A percentile compares a stretch with the other conserved stretches of the same genome.
These are phyloP conservation scores for Carpinus fangiana DNA, from an alignment of 306 rosid species.

Conservation along the genomic window DNA sequence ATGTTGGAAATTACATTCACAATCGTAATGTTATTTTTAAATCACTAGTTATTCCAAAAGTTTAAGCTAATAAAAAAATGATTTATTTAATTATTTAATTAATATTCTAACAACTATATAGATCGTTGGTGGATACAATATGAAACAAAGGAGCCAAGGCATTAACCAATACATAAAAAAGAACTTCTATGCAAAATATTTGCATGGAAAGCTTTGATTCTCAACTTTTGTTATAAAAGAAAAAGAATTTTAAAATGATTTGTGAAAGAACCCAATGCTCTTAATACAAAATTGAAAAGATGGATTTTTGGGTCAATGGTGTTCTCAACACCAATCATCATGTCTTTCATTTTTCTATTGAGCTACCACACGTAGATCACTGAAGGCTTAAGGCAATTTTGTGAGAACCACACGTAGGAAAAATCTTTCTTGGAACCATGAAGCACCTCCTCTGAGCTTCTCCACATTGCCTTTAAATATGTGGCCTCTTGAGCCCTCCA, in stretches of 20 bases:
- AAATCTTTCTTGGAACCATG: neutral
- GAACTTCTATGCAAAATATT: too few species aligned
- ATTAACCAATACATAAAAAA: too few species aligned
- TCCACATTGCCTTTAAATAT: neutral
- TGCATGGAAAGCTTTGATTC: too few species aligned
- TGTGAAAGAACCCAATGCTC: neutral
- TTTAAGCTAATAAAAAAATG: too few species aligned
- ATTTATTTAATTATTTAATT: too few species aligned
- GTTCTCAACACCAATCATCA: neutral
- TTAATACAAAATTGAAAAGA: neutral
- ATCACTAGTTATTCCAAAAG: too few species aligned
- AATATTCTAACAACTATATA: too few species aligned
- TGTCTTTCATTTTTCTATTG: neutral
- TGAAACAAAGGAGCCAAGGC: too few species aligned
- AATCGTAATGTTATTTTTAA: too few species aligned
- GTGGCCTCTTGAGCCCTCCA: neutral
- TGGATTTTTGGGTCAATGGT: neutral
- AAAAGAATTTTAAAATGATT: neutral
- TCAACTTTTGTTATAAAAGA: neutral
- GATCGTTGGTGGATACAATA: too few species aligned
- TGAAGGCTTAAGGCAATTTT: neutral
- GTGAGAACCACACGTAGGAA: too few species aligned
- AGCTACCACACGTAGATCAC: neutral
- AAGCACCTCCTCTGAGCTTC: neutral
- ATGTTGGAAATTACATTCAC: too few species aligned